Evolutionary conservation across 169 alveolate genomes (phyloP), one percentile per base, ranked within the genome.

Genomic region (Amoebophrya sp.): DNA sequence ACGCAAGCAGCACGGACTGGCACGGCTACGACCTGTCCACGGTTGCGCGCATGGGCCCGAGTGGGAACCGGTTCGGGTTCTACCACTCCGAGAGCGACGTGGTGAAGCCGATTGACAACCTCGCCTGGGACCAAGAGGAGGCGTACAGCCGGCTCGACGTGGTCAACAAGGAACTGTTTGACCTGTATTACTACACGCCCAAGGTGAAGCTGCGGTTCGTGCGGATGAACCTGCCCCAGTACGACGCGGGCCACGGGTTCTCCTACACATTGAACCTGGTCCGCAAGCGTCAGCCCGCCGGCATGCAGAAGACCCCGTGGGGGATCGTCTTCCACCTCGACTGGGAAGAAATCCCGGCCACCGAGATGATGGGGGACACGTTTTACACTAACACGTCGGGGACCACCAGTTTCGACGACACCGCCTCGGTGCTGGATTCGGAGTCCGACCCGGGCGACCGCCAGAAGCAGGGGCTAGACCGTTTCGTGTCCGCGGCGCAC

Each of bases 61-160:
- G 39, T 1, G 12, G 35, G 83, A 66, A 66, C 32, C 12, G 83
- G 35, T 66, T 66, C 83, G 83, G 35, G 32, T 66, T 7, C 83
- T n/a, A 25, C 35, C 12, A 66, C 83, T 1, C 7, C 38, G 83
- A 66, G 83, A 25, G 35, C 83, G 83, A 66, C 35, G 83, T 25
- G 35, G 83, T 66, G 83, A 66, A 66, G 83, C 83, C 83, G 83
- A n/a, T 66, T 25, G 83, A 66, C 83, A 66, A 66, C 83, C 35
- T 66, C 7, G 83, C 83, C 10, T 66, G 1, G 7, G 83, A 66
- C 38, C 10, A 3, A 7, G 83, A 66, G 83, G 83, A 66, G 32
- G 29, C 18, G 83, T 66, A 66, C 83, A 66, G 10, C 38, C 29
- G 83, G 35, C 83, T 66, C 38, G 83, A 66, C 83, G 83, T 66